A percentile compares a stretch with the other conserved stretches of the same genome.
These are phyloP conservation scores for Capronia epimyces DNA, from an alignment of 2,329 filamentous ascomycete genomes.

Conservation along the genomic window DNA sequence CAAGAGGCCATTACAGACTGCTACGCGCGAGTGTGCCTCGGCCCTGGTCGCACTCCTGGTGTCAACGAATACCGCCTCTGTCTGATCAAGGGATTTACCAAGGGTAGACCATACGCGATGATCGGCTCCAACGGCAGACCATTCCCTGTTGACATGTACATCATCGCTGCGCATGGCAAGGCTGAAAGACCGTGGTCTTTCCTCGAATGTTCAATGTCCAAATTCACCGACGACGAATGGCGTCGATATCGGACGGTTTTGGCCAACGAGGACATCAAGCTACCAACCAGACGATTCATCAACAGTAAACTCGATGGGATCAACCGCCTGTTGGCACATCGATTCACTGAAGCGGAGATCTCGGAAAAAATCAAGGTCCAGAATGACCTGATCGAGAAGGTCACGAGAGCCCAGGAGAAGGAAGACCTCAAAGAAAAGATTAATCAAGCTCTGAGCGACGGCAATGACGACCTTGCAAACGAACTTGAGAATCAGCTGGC, in stretches of 20 bases:
- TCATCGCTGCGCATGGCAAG: conserved; percentile 74
- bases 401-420: conserved; percentile 58
- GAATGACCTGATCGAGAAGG: conserved; percentile 61
- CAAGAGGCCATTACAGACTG: conserved; percentile 75
- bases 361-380: conserved; percentile 70
- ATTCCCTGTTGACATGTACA: conserved; percentile 81
- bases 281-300: conserved; percentile 68
- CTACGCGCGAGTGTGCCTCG: conserved; percentile 79
- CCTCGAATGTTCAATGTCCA: conserved; percentile 77
- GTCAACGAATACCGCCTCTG: conserved; percentile 81
- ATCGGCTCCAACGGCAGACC: conserved; percentile 65
- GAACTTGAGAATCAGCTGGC: conserved; percentile 47
- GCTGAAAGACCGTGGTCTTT: conserved; percentile 82
- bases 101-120: conserved; percentile 78
- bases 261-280: conserved; percentile 62
- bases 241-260: conserved; percentile 73
- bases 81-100: conserved; percentile 79
- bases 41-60: conserved; percentile 65
- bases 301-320: conserved; percentile 72
- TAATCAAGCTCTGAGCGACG: conserved; percentile 59
- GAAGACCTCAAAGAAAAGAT: conserved; percentile 61
- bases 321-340: conserved; percentile 68
- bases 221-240: conserved; percentile 80
- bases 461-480: conserved; percentile 55
- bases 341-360: conserved; percentile 78